Evolutionary conservation across 108 stramenopile genomes (phyloP), one percentile per base, ranked within the genome.

Genomic region (Licmophora abbreviata): DNA sequence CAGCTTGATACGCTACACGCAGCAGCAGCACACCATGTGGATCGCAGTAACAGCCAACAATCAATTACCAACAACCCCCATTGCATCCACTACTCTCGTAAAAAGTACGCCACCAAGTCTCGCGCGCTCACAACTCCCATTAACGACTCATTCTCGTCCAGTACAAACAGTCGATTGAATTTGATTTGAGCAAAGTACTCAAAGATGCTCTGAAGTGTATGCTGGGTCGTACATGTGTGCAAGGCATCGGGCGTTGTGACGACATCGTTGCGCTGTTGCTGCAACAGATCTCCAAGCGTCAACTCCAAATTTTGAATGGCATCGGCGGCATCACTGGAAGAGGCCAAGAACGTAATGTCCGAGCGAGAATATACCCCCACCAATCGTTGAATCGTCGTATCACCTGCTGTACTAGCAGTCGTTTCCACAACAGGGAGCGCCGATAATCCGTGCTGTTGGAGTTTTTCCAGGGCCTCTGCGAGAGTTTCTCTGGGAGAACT

Each of bases 301-400:
- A 85, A 36, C 59, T 89, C 73, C 55, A 94, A 60, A 59, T 93
- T 90, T 37, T 64, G 56, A n/a, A 91, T 70, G n/a, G 88, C 92
- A 54, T 82, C 79, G 50, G 88, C 83, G 31, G 94, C 92, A 76
- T 95, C 93, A 29, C 75, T 77, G 0, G 93, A 93, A 34, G 74
- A 71, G 9, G 91, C 88, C 29, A 95, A 58, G 65, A 93, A 95
- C 43, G 93, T 94, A 66, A 93, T 90, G 61, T 94, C 95, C 26
- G 74, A 73, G 18, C 87, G 71, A 22, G 69, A 71, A 70, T 94
- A 94, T 2, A 93, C 85, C 22, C 80, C 78, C 32, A 66, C 45
- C 17, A 94, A 72, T 38, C 76, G 73, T 25, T 74, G 71, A 0
- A 56, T 63, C 15, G 48, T 59, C 38, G 2, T 2, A 4, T 40